Base-by-base conservation (phyloP, 1,284 basidiomycete genomes). In the Megacollybia platyphylla region DNA sequence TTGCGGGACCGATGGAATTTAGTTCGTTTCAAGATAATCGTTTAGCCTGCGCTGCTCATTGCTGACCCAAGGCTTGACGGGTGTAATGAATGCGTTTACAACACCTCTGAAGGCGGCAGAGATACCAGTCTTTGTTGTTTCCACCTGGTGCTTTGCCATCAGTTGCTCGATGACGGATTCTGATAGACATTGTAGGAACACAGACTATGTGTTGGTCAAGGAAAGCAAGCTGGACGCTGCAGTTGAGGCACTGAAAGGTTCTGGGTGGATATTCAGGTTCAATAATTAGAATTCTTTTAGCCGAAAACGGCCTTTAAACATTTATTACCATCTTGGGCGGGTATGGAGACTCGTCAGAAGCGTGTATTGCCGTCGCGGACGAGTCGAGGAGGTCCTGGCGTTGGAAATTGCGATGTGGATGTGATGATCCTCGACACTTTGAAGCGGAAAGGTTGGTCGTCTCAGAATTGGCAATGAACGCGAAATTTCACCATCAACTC, bases 401-500 rank as follows among this genome's bases (percentile, higher is more conserved):
- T 85, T 40, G 83, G 85, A 44, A 76, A 59, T 48, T 78, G 77
- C 56, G 85, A 89, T 46, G 55, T 82, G 24, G 89, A 93, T 64
- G 57, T 79, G 47, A 81, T 88, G 76, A 84, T 93, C 56, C 61
- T 90, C 48, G 87, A 91, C 53, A 83, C 80, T 52, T 71, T 86
- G 53, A 76, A 77, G 58, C 74, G 85, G 54, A 77, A 72, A 67
- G 70, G 88, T 91, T 60, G 58, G 86, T 76, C 30, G 41, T 47
- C 42, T 44, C 40, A 34, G 10, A 15, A 32, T 9, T 41, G 4
- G 9, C 40, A 40, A 20, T 40, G 18, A 42, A 41, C 44, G 51
- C 36, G 44, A 41, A 15, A 40, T 50, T 40, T 45, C 43, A 46
- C 47, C 45, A 36, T 41, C 39, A 47, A 35, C 36, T 36, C 26